These are phyloP conservation scores for Cryptococcus hybrid DNA, from an alignment of 1,284 basidiomycete genomes.

Conservation along the genomic window DNA sequence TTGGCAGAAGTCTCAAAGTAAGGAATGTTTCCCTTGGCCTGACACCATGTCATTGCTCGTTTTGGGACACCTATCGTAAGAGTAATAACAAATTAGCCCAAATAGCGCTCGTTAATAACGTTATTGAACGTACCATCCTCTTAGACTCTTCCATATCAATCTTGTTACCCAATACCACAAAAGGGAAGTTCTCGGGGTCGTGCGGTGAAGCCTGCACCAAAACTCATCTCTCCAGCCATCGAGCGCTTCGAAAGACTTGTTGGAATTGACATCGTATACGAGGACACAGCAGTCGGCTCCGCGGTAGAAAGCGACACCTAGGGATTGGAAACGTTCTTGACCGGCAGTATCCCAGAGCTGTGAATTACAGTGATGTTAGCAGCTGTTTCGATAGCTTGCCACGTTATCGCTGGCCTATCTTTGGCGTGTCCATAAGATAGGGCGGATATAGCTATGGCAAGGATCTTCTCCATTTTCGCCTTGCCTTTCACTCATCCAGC, in stretches of 20 bases:
- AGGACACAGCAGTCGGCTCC: conserved; percentile 99
- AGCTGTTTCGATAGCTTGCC: neutral
- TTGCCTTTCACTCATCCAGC: neutral
- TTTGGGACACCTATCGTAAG: conserved; percentile 83
- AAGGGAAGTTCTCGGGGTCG: conserved; percentile 98
- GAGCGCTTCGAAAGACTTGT: conserved; percentile 94
- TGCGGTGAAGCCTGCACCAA: conserved; percentile 94
- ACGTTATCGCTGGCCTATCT: neutral
- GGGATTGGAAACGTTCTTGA: conserved; percentile 98
- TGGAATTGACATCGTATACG: conserved; percentile 98
- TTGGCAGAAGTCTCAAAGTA: conserved; percentile 99
- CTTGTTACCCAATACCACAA: conserved; percentile 99
- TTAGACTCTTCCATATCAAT: conserved; percentile 99
- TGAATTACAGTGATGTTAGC: neutral
- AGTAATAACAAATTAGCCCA: neutral
- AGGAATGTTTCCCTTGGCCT: conserved; percentile 98
- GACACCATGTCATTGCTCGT: conserved; percentile 99
- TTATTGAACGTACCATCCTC: conserved; percentile 69
- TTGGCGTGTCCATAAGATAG: neutral
- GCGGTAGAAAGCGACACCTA: conserved; percentile 98
- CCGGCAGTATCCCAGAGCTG: conserved; percentile 99
- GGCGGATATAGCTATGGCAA: neutral
- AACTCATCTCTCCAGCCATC: conserved; percentile 98
- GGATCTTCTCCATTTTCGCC: neutral
- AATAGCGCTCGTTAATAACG: neutral